Percentiles rank a stretch among this genome's conserved stretches.
These are phyloP conservation scores for Coemansia sp. DNA, from an alignment of 192 early-diverging fungal genomes.

Conservation along the genomic window DNA sequence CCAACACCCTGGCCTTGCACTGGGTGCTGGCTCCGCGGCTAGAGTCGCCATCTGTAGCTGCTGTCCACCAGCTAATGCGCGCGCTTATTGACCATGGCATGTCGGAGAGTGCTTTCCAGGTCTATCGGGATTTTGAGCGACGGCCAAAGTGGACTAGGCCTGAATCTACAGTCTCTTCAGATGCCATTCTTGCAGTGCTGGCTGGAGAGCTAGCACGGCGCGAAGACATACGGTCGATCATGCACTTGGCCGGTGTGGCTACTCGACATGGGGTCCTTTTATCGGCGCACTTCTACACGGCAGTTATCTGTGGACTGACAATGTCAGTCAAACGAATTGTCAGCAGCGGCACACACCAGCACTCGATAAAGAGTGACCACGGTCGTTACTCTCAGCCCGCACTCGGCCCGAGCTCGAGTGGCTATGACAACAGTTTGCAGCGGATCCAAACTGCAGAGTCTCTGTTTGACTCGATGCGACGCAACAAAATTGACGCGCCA, in stretches of 20 bases:
- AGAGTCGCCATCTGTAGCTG: slow-evolving; percentile 18
- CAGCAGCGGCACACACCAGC: background rate
- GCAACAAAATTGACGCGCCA: slow-evolving; percentile 4
- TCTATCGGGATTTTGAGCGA: slow-evolving; percentile 21
- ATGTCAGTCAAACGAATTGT: background rate
- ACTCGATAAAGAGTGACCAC: background rate
- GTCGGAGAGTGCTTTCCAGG: slow-evolving; percentile 3
- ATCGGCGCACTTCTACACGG: slow-evolving; percentile 21
- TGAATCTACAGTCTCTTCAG: background rate
- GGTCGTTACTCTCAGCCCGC: background rate
- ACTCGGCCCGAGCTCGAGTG: background rate
- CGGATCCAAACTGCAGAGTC: slow-evolving; percentile 16
- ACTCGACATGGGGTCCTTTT: background rate
- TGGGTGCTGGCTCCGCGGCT: slow-evolving; percentile 19
- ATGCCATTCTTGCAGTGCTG: slow-evolving; percentile 14
- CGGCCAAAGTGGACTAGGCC: background rate
- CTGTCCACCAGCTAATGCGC: slow-evolving; percentile 19
- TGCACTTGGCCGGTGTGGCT: slow-evolving; percentile 6
- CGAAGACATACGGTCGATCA: slow-evolving; percentile 18
- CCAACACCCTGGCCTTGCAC: slow-evolving; percentile 15
- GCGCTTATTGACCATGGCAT: slow-evolving; percentile 4
- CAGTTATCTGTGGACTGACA: slow-evolving; percentile 27
- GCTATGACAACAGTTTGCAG: background rate
- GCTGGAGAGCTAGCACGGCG: slow-evolving; percentile 14
- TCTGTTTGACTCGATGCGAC: slow-evolving; percentile 15